Evolutionary conservation across 192 early-diverging fungal genomes (phyloP), one percentile per base, ranked within the genome.

Genomic region (Fimicolochytrium jonesii): DNA sequence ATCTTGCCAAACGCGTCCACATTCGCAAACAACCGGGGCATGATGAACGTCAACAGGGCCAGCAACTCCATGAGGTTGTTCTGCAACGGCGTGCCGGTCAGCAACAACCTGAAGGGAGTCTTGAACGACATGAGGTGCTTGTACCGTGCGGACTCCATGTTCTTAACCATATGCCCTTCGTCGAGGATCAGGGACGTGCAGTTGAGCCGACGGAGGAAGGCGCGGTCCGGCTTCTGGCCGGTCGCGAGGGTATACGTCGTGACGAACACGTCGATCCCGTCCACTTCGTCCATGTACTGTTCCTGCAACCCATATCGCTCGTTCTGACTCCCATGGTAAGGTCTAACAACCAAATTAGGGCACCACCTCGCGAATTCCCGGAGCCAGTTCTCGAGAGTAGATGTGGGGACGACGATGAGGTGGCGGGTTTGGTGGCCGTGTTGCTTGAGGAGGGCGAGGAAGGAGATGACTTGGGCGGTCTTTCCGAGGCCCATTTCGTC

Each of bases 401-500:
- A 94, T 5, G 93, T 76, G 23, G 93, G 93, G 2, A 91, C 90
- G 37, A 96, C 76, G 11, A 96, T 75, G 28, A 96, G 57, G 65
- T 88, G 88, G 0, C 88, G 85, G 0, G 68, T 52, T 0, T 77
- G 55, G 2, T 81, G 72, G 36, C 77, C 65, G 36, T 67, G 73
- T 28, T 75, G 75, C 20, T 68, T 67, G 3, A 91, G 60, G 7
- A 77, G 68, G 6, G 72, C 88, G 30, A 96, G 47, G 56, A 93
- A 93, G 26, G 83, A 68, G 66, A 96, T 93, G 6, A 93, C 88
- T 50, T 96, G 92, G 20, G 89, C 91, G 0, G 96, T 96, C 84
- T 94, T 92, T 52, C 91, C 92, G 17, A 93, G 76, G 39, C 92
- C 94, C 94, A 96, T 94, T 53, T 95, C 92, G 72, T 97, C 96